Evolutionary conservation across 2,329 filamentous ascomycete species (phyloP), one percentile per base, ranked within the genome.

Genomic region (Fusarium brachygibbosum): DNA sequence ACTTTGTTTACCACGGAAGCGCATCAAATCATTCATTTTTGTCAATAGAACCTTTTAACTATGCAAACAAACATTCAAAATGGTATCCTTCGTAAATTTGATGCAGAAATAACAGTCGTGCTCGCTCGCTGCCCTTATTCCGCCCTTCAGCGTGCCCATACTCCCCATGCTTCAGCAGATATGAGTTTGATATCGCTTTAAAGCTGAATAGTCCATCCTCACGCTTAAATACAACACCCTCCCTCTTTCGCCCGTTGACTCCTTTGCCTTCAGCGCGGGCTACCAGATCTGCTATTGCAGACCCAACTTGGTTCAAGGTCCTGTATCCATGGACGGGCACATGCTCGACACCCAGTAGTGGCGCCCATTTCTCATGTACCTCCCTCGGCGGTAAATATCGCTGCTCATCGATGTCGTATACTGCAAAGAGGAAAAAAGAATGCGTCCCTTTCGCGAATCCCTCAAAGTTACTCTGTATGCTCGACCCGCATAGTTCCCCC

Each of bases 341-440:
- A 50, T 82, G 80, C 44, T 71, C 51, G 13, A 81, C 57, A 4
- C 74, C 71, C 3, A 79, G 57, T n/a, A 62, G 34, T 17, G 48
- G 42, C 6, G 75, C 74, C 54, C 77, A 76, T 10, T 19, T 58
- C 42, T 71, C 55, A 23, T 79, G 71, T 12, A 77, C 76, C 14
- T 66, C 60, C 5, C 63, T 58, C 3, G 78, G 78, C 2, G 70
- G 13, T 42, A 78, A 56, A 44, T 78, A 75, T 21, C 57, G 61
- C 38, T 75, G 70, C 31, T 57, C 44, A 31, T 76, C 74, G 10
- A 81, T 72, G 54, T 81, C 77, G 58, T 72, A 76, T 13, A 80
- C 63, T 8, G 74, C 58, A 42, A 75, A 82, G 17, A 81, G 71
- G 51, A 77, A 78, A 53, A 81, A 79, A 9, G 74, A 74, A 62